Base-by-base conservation (phyloP, 2,329 filamentous ascomycete species). In the Arthrobotrys musiformis region DNA sequence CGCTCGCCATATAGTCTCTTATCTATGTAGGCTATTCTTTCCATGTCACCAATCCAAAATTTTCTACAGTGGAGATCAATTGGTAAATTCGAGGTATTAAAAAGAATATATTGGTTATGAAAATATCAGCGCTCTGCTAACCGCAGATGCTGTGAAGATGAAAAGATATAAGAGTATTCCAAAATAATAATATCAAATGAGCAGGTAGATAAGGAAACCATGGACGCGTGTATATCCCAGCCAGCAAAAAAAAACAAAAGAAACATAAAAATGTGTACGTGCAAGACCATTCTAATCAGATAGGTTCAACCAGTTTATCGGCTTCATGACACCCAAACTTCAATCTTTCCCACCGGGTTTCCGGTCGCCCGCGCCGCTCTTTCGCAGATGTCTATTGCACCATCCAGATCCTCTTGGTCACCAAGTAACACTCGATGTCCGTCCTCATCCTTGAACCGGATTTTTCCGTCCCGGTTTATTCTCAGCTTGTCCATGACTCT, bases 391-490 rank as follows among this genome's bases (percentile, higher is more conserved):
- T 89, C 87, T 69, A 98, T 87, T 28, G 93, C 90, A 89, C 97
- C 92, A 62, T 98, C 94, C 79, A 97, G 84, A 85, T 99, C 95
- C 82, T 99, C 95, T 83, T 97, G 93, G 83, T 99, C 95, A 33
- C 92, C 93, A 89, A 99, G 91, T 33, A 94, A 97, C 81, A 99
- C 96, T 92, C 97, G 94, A 82, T 98, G 94, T 2, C 91, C 92
- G 69, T 91, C 87, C 80, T 98, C 95, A 79, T 96, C 93, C 81
- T 88, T 89, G 81, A 94, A 89, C 86, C 95, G 95, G 84, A 97
- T 90, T 87, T 94, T 96, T 85, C 97, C 94, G 73, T 89, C 89
- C 78, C 90, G 85, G 66, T 88, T 86, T 68, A 97, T 86, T n/a
- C 88, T 90, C 82, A 98, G 97, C 84, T 99, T 99, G 79, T 93